These are phyloP conservation scores for Thelephora terrestris DNA, from an alignment of 1,284 basidiomycete species.

Conservation along the genomic window DNA sequence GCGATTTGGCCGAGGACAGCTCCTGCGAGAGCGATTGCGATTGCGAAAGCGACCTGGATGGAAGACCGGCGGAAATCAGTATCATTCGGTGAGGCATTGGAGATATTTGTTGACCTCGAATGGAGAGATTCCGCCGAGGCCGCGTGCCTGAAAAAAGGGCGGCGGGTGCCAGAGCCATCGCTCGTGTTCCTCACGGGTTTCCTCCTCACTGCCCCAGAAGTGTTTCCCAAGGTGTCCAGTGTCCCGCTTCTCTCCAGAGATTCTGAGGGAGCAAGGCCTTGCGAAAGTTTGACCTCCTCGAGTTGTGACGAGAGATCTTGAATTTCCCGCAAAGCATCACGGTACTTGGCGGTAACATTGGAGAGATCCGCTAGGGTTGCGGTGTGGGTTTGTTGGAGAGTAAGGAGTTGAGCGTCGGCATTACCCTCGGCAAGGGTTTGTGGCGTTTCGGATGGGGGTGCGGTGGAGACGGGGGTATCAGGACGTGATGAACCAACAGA, in stretches of 20 bases:
- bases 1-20: slow-evolving; percentile 82
- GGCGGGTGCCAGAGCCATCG: background rate
- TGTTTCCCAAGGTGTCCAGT: slow-evolving; percentile 43
- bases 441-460: slow-evolving; percentile 15
- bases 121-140: slow-evolving; percentile 77
- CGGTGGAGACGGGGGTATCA: slow-evolving; percentile 11
- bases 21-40: slow-evolving; percentile 93
- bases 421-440: slow-evolving; percentile 23
- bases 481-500: slow-evolving; percentile 22
- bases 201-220: slow-evolving; percentile 30
- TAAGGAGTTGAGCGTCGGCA: slow-evolving; percentile 47
- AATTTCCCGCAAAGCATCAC: slow-evolving; percentile 82
- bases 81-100: slow-evolving; percentile 6
- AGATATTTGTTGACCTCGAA: slow-evolving; percentile 44
- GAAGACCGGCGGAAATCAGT: slow-evolving; percentile 10
- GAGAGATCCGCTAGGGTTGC: slow-evolving; percentile 75
- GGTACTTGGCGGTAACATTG: slow-evolving; percentile 71
- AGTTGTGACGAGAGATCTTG: slow-evolving; percentile 79
- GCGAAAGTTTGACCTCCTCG: slow-evolving; percentile 64
- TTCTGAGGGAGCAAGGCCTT: slow-evolving; percentile 25
- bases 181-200: background rate
- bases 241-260: slow-evolving; percentile 4
- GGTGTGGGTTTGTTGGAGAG: slow-evolving; percentile 66
- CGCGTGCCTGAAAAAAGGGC: slow-evolving; percentile 76
- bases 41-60: slow-evolving; percentile 67